Conservation (phyloP, 2,329 filamentous ascomycete genomes). For the Penicillium sp. region DNA sequence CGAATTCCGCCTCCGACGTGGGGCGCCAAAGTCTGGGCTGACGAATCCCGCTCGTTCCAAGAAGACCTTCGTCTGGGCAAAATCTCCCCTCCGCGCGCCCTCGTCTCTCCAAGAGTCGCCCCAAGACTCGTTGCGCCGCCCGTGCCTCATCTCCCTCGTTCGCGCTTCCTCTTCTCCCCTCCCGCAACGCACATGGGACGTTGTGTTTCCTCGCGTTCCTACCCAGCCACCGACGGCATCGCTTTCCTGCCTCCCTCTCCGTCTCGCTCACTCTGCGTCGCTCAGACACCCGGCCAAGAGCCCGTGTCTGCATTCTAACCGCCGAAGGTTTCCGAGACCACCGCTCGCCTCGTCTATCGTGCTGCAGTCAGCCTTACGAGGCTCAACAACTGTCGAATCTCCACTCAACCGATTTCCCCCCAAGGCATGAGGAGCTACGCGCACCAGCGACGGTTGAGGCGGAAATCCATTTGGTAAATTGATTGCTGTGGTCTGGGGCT, state of each 20-base stretch:
- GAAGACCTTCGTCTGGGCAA: slow-evolving; percentile 18
- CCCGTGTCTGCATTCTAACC: neutral
- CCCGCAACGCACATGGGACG: neutral
- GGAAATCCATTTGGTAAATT: slow-evolving; percentile 26
- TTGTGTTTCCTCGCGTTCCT: slow-evolving; percentile 2
- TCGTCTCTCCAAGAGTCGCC: slow-evolving; percentile 18
- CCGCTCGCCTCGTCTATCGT: neutral
- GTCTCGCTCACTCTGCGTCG: neutral
- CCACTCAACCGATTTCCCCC: slow-evolving; percentile 8
- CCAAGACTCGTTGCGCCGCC: slow-evolving; percentile 16
- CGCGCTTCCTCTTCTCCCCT: slow-evolving; percentile 8
- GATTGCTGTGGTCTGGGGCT: slow-evolving; percentile 12
- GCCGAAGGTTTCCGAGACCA: too few species aligned
- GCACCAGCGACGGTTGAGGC: slow-evolving; percentile 19
- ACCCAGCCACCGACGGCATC: too few species aligned
- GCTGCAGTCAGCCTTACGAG: slow-evolving; percentile 17
- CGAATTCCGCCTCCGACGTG: slow-evolving; percentile 22
- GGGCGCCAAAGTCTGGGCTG: slow-evolving; percentile 25
- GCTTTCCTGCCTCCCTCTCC: too few species aligned
- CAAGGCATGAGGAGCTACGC: slow-evolving; percentile 31
- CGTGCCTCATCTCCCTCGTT: slow-evolving; percentile 6
- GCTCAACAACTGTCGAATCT: slow-evolving; percentile 11
- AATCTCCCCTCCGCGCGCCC: slow-evolving; percentile 13
- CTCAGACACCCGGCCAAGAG: neutral
- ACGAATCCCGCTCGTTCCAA: slow-evolving; percentile 27